Evolutionary conservation across 176 grass and related monocot genomes (phyloP).

Genomic region (Eleusine indica): DNA sequence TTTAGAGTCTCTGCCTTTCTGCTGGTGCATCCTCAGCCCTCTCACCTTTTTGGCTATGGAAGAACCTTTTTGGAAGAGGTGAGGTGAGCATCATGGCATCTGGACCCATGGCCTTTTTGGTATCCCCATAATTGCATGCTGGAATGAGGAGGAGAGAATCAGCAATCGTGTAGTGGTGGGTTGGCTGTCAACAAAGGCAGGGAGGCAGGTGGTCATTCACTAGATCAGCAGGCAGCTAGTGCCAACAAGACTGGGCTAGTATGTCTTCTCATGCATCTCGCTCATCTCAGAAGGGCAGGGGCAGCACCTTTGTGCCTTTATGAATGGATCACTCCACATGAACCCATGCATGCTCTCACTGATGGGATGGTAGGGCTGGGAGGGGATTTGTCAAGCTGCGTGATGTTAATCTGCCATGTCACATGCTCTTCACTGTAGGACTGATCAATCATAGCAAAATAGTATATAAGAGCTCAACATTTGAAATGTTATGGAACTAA

Average conservation of each 20-base stretch:
- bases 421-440: not conserved
- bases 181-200: constrained; percentile 10
- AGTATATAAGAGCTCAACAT: not conserved
- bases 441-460: not conserved
- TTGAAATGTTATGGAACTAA: too few species aligned
- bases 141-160: not conserved
- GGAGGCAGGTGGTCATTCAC: not conserved
- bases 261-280: not conserved
- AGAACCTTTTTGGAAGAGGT: constrained; percentile 5
- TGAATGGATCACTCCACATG: constrained; percentile 25
- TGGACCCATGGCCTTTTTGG: constrained; percentile 25
- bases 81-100: constrained; percentile 15
- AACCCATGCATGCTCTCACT: constrained; percentile 10
- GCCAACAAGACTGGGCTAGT: not conserved
- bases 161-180: not conserved
- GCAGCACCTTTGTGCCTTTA: constrained; percentile 39
- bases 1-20: constrained; percentile 23
- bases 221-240: not conserved
- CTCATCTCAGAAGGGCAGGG: not conserved
- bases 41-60: constrained; percentile 17
- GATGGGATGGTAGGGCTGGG: constrained; percentile 5
- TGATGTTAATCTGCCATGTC: not conserved
- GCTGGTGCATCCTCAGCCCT: not conserved
- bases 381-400: constrained; percentile 2
- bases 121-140: constrained; percentile 30